Conservation (phyloP, 192 early-diverging fungal species). For the Dissophora ornata region DNA sequence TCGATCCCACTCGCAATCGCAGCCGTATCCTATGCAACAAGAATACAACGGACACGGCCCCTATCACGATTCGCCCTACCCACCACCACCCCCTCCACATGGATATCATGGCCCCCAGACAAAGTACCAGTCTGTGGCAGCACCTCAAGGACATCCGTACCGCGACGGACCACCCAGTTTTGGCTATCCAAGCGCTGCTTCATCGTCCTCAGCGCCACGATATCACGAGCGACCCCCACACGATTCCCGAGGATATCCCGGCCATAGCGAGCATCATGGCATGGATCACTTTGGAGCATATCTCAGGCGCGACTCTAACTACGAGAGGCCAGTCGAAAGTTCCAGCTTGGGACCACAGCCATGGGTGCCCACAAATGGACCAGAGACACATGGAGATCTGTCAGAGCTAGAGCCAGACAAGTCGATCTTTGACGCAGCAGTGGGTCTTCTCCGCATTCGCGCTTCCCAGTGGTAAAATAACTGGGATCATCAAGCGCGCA, state of each 20-base stretch:
- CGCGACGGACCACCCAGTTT: slow-evolving; percentile 9
- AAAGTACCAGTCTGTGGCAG: slow-evolving; percentile 13
- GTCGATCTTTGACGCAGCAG: slow-evolving; percentile 40
- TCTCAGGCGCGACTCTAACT: slow-evolving; percentile 1
- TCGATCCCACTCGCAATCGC: slow-evolving; percentile 22
- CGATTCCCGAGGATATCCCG: not conserved
- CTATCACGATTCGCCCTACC: slow-evolving; percentile 8
- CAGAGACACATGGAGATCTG: slow-evolving; percentile 8
- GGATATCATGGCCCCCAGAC: slow-evolving; percentile 5
- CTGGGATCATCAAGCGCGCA: too few species aligned
- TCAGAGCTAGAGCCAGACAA: slow-evolving; percentile 28
- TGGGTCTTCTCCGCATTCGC: slow-evolving; percentile 33
- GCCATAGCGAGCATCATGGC: not conserved
- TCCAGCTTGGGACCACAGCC: not conserved
- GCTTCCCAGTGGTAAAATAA: slow-evolving; percentile 24
- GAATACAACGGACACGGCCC: slow-evolving; percentile 2
- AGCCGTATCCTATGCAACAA: slow-evolving; percentile 13
- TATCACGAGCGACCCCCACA: slow-evolving; percentile 7
- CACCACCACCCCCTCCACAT: slow-evolving; percentile 13
- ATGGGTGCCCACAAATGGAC: not conserved
- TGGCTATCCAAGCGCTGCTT: slow-evolving; percentile 5
- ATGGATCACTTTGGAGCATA: slow-evolving; percentile 3
- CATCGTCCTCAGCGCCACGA: slow-evolving; percentile 6
- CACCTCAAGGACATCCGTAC: slow-evolving; percentile 10
- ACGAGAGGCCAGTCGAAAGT: slow-evolving; percentile 8